Evolutionary conservation across 805 yeast genomes (phyloP).

Genomic region (Myxozyma nipponensis): DNA sequence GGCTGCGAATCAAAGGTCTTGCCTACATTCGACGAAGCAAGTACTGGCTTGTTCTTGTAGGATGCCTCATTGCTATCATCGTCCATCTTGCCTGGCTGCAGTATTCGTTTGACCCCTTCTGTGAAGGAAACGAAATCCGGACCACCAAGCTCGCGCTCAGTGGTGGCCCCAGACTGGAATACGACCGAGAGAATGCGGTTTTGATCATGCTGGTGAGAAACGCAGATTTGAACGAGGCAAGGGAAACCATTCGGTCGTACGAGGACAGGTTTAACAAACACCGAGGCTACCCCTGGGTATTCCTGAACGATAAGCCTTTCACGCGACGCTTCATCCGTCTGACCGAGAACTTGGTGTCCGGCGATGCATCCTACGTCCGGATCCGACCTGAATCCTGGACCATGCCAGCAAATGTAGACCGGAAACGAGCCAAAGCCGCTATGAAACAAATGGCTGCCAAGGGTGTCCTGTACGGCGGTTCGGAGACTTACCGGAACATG

Average conservation of each 20-base stretch:
- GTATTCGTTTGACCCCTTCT: background rate
- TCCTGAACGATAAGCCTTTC: conserved; percentile 9
- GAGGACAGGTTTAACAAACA: conserved; percentile 75
- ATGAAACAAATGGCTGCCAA: conserved; percentile 45
- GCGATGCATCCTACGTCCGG: background rate
- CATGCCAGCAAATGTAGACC: conserved; percentile 65
- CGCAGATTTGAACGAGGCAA: conserved; percentile 51
- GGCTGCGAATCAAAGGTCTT: no score
- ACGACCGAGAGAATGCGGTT: conserved; percentile 73
- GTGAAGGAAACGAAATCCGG: background rate
- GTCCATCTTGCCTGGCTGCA: background rate
- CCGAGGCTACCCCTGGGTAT: conserved; percentile 85
- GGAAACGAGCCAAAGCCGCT: conserved; percentile 45
- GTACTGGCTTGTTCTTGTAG: no score
- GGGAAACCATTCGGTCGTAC: conserved; percentile 58
- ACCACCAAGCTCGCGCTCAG: background rate
- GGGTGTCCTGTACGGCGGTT: conserved; percentile 54
- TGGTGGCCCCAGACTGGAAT: conserved; percentile 1
- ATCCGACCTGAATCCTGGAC: conserved; percentile 53
- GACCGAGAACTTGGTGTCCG: conserved; percentile 5
- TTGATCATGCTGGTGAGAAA: conserved; percentile 81
- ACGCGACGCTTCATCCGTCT: conserved; percentile 3
- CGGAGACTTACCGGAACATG: conserved; percentile 69
- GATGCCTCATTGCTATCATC: no score
- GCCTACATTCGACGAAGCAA: no score